Evolutionary conservation across 176 grass and related monocot species (phyloP).

Genomic region (Eleusine coracana): DNA sequence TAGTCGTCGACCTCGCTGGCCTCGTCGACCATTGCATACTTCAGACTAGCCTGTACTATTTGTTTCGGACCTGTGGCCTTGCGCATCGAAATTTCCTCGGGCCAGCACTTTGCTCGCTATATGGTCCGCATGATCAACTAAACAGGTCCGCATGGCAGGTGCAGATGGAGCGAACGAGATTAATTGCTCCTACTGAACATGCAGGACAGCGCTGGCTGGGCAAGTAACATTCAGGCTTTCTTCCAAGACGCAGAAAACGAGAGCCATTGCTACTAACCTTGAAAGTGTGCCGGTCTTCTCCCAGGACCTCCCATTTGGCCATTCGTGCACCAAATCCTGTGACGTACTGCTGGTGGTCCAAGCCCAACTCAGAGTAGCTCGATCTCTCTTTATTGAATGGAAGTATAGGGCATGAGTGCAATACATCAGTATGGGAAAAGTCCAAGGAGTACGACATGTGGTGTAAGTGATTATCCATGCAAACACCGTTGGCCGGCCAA

Average conservation of each 20-base stretch:
- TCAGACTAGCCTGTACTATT: neutral
- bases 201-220: neutral
- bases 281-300: neutral
- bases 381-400: slow-evolving; percentile 5
- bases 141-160: neutral
- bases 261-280: neutral
- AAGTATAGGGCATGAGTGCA: neutral
- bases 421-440: neutral
- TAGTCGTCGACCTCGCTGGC: neutral
- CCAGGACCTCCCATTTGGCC: neutral
- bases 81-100: too few species aligned
- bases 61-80: neutral
- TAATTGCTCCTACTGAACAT: slow-evolving; percentile 32
- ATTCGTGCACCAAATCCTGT: slow-evolving; percentile 4
- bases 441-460: neutral
- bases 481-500: slow-evolving; percentile 12
- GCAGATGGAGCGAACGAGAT: neutral
- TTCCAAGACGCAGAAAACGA: neutral
- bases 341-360: neutral
- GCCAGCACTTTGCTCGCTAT: neutral
- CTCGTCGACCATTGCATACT: neutral
- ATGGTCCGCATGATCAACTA: neutral
- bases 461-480: neutral
- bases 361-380: neutral
- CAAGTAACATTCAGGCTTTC: neutral